Percentiles rank a stretch among this genome's conserved stretches.
phyloP scores from a whole-genome alignment of 495 filamentous ascomycete genomes.

The Tuber microsphaerosporum region DNA sequence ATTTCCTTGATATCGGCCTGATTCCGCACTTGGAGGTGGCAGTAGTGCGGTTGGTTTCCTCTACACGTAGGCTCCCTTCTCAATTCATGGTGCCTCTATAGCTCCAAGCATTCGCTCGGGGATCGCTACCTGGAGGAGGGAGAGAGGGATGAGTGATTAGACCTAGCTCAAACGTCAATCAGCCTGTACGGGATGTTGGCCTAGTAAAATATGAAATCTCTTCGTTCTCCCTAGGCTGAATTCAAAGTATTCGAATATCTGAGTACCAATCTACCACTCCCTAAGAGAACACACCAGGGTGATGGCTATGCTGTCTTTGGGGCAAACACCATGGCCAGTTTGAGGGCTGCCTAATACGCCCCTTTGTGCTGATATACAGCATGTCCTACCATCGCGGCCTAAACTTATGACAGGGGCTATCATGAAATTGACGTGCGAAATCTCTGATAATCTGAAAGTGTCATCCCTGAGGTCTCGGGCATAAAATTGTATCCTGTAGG shows the following conservation, averaged over 20 bases:
- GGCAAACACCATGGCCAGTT: background rate
- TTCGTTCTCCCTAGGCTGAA: background rate
- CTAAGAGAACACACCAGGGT: background rate
- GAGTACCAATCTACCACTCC: background rate
- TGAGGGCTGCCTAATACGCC: background rate
- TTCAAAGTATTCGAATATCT: background rate
- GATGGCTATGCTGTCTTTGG: background rate
- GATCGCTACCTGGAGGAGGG: background rate
- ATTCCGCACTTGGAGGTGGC: background rate
- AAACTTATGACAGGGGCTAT: background rate
- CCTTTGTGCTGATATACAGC: background rate
- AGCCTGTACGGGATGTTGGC: background rate
- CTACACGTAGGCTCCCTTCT: background rate
- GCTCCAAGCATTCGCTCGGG: background rate
- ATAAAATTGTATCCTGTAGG: background rate
- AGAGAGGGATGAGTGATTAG: background rate
- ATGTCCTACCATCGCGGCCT: background rate
- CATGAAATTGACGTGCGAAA: background rate
- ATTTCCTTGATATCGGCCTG: background rate
- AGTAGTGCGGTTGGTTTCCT: background rate
- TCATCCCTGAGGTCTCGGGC: background rate
- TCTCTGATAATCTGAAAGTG: background rate
- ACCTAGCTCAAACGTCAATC: background rate
- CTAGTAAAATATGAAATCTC: background rate
- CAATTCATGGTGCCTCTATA: background rate